Conservation (phyloP, 1,284 basidiomycete species). For the Ustilago curta region DNA sequence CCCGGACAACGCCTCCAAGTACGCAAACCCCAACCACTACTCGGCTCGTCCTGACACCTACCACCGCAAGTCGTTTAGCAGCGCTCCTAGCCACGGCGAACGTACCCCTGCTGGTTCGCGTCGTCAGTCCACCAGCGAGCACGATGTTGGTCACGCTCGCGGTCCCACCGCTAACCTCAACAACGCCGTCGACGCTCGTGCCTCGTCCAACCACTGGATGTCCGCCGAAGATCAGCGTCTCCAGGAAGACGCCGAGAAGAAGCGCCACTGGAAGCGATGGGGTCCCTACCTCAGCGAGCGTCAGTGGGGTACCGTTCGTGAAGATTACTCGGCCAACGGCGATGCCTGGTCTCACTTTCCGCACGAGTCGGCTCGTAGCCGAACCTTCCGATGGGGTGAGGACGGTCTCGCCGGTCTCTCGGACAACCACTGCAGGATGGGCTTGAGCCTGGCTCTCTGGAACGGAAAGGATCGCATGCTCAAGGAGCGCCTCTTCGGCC, state of each 20-base stretch:
- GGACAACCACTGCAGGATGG: slow-evolving; percentile 94
- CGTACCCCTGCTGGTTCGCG: slow-evolving; percentile 36
- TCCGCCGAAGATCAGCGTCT: slow-evolving; percentile 69
- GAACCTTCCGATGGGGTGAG: slow-evolving; percentile 98
- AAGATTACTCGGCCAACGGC: slow-evolving; percentile 95
- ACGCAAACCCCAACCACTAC: slow-evolving; percentile 61
- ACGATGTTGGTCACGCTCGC: slow-evolving; percentile 49
- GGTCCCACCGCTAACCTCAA: slow-evolving; percentile 50
- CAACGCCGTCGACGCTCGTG: slow-evolving; percentile 42
- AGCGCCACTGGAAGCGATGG: slow-evolving; percentile 95
- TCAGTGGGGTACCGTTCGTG: slow-evolving; percentile 98
- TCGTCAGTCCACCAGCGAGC: slow-evolving; percentile 34
- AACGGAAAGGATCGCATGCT: slow-evolving; percentile 93
- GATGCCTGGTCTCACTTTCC: slow-evolving; percentile 98
- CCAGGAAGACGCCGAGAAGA: slow-evolving; percentile 76
- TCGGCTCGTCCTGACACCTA: slow-evolving; percentile 61
- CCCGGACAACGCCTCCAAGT: slow-evolving; percentile 51
- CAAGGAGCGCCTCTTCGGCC: slow-evolving; percentile 93
- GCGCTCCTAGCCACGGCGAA: slow-evolving; percentile 30
- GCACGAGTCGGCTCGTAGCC: slow-evolving; percentile 91
- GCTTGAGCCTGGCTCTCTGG: slow-evolving; percentile 91
- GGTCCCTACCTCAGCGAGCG: slow-evolving; percentile 96
- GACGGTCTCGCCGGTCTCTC: slow-evolving; percentile 96
- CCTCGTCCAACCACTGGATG: slow-evolving; percentile 48
- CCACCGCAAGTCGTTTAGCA: slow-evolving; percentile 56